Evolutionary conservation across 2,329 filamentous ascomycete genomes (phyloP), one percentile per base, ranked within the genome.

Genomic region (Trichoderma endophyticum): DNA sequence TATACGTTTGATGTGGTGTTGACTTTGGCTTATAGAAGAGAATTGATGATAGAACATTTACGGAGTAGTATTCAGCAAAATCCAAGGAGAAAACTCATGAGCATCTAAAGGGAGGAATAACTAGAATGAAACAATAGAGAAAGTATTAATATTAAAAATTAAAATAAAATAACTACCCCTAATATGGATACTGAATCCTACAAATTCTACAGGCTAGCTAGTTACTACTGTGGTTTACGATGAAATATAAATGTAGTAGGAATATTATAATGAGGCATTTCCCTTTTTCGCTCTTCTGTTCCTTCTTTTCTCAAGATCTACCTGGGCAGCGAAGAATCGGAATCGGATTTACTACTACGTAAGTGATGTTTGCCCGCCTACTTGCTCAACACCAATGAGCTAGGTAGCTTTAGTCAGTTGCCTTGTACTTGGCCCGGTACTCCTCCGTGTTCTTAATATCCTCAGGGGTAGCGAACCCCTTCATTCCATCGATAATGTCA

Each of bases 401-500:
- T n/a, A 3, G 36, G 57, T n/a, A 9, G 8, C 15, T 61, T 77
- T 78, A 88, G 78, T 90, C 88, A 67, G 82, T 88, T 24, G 89
- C 87, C 80, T 87, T 89, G 80, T 90, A 92, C 83, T 88, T 88
- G 60, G 82, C 81, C 70, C 92, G 89, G 82, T 97, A 97, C 79
- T 90, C 92, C 83, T 93, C 89, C 80, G 93, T 91, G 73, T 86
- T 86, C 83, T 86, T 84, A 75, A 92, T 85, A 75, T 93, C 88
- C 39, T 89, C 86, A 62, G 87, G 86, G 1, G 88, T 87, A 56
- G 89, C 90, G 75, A 89, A 84, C 57, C 85, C 85, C 78, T 88
- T 88, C 80, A 93, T 84, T 12, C 91, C 91, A 70, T 87, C 86
- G 76, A 95, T 91, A 76, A 98, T 90, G 81, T 98, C 94, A 78